phyloP scores from a whole-genome alignment of 148 eudicot species.

The Bassia scoparia region DNA sequence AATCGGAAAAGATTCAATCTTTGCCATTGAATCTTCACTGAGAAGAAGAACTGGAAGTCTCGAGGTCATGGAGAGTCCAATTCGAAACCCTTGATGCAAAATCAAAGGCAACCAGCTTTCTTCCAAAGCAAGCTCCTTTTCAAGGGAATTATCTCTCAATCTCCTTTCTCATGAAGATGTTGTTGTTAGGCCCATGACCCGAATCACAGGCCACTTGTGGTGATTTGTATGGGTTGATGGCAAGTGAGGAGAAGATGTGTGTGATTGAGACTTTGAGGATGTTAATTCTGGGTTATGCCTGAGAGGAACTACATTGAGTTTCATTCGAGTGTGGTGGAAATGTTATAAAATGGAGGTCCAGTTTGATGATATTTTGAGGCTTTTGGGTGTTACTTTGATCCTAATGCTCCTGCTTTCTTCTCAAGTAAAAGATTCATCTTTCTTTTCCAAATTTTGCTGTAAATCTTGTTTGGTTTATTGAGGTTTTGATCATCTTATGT shows the following conservation, averaged over 20 bases:
- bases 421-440: constrained; percentile 37
- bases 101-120: constrained; percentile 37
- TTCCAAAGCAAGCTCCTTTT: constrained; percentile 42
- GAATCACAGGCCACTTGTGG: constrained; percentile 40
- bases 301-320: constrained; percentile 57
- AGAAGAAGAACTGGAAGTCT: constrained; percentile 76
- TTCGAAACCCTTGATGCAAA: constrained; percentile 68
- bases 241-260: constrained; percentile 37
- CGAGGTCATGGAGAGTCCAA: constrained; percentile 72
- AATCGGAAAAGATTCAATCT: constrained; percentile 48
- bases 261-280: constrained; percentile 56
- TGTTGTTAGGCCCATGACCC: constrained; percentile 52
- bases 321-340: constrained; percentile 36
- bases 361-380: constrained; percentile 72
- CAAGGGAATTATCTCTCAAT: constrained; percentile 46
- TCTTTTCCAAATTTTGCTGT: not conserved
- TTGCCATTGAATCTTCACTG: constrained; percentile 73
- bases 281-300: constrained; percentile 71
- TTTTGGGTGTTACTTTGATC: constrained; percentile 44
- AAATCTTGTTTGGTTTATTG: not conserved
- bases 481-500: not conserved
- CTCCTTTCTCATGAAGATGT: constrained; percentile 54
- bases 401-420: constrained; percentile 55
- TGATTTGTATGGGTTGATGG: constrained; percentile 60
- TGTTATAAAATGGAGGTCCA: constrained; percentile 62